These are phyloP conservation scores for Cicer yamashitae DNA, from an alignment of 306 rosid species.

Conservation along the genomic window DNA sequence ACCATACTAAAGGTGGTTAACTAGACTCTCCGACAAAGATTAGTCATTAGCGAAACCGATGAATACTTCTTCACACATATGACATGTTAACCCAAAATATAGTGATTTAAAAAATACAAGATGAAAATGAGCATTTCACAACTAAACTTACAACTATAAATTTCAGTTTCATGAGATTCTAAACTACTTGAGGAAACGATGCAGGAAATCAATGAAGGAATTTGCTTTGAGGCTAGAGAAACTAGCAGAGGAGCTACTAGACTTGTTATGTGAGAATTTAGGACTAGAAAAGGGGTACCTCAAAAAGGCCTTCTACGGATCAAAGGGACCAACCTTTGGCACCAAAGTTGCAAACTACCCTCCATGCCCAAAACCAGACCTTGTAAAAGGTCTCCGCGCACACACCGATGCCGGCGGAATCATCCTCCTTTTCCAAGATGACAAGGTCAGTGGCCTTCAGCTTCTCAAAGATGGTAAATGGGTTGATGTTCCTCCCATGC, in stretches of 20 bases:
- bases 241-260: constrained; percentile 38
- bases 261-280: constrained; percentile 34
- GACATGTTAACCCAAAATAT: neutral
- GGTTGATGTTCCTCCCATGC: constrained; percentile 42
- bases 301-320: constrained; percentile 33
- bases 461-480: constrained; percentile 37
- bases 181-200: neutral
- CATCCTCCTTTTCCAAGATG: constrained; percentile 39
- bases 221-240: constrained; percentile 40
- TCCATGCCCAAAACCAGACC: constrained; percentile 44
- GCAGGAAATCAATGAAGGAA: constrained; percentile 41
- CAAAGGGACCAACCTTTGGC: constrained; percentile 40
- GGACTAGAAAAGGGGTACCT: constrained; percentile 30
- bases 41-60: neutral
- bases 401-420: constrained; percentile 40
- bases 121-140: neutral
- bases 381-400: constrained; percentile 38
- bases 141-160: neutral
- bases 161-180: constrained; percentile 6
- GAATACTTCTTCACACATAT: neutral
- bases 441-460: constrained; percentile 39
- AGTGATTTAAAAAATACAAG: neutral
- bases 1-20: neutral
- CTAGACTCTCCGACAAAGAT: neutral
- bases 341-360: constrained; percentile 40